These are phyloP conservation scores for Clavariopsis aquatica DNA, from an alignment of 495 filamentous ascomycete genomes.

Conservation along the genomic window DNA sequence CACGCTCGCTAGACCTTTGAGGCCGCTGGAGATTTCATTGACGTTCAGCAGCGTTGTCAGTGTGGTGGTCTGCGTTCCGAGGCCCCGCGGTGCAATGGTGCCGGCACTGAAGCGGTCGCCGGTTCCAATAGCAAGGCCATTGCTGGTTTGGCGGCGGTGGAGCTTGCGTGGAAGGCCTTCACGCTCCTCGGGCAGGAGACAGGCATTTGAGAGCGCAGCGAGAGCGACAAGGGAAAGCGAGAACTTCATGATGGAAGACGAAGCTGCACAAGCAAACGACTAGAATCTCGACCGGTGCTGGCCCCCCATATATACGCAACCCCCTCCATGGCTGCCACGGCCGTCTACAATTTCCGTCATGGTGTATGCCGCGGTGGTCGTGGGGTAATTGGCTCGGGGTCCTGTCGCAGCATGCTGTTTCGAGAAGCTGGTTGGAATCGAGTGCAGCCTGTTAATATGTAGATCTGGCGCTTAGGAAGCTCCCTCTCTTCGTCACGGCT, in stretches of 20 bases:
- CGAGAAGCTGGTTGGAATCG: not conserved
- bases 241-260: not conserved
- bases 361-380: not conserved
- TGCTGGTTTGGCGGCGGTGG: not conserved
- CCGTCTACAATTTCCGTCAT: not conserved
- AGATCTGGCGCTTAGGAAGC: not conserved
- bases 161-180: not conserved
- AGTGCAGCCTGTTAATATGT: not conserved
- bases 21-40: slow-evolving; percentile 43
- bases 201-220: not conserved
- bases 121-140: slow-evolving; percentile 33
- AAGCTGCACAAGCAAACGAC: not conserved
- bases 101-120: slow-evolving; percentile 43
- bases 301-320: not conserved
- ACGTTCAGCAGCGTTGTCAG: slow-evolving; percentile 41
- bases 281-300: not conserved
- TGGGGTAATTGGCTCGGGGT: not conserved
- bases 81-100: slow-evolving; percentile 37
- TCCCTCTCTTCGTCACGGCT: not conserved
- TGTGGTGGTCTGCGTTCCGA: slow-evolving; percentile 29
- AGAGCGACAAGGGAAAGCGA: not conserved
- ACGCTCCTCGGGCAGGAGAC: not conserved
- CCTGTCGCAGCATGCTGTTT: not conserved
- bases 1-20: slow-evolving; percentile 41
- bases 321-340: not conserved